Conservation (phyloP, 768 basidiomycete species). For the Paxillus ammoniavirescens region DNA sequence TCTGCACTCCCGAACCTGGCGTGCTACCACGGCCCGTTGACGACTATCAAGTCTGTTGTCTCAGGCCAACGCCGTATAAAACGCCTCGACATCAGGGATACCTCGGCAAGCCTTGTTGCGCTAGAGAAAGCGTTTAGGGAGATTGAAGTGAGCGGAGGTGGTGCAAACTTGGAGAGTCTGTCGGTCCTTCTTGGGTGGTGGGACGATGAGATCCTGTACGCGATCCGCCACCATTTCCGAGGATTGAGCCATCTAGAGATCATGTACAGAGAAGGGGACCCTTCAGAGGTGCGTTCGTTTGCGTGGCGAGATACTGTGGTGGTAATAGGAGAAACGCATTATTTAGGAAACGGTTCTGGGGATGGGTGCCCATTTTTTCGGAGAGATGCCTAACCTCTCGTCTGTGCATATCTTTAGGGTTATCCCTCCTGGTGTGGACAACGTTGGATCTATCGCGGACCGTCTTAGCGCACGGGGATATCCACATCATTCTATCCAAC, state of each 20-base stretch:
- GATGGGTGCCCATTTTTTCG: constrained; percentile 44
- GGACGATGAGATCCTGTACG: constrained; percentile 47
- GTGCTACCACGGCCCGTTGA: constrained; percentile 25
- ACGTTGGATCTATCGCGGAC: constrained; percentile 3
- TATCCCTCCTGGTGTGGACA: constrained; percentile 13
- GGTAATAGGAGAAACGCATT: background rate
- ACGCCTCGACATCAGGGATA: constrained; percentile 26
- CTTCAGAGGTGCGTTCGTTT: constrained; percentile 38
- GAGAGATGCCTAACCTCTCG: constrained; percentile 34
- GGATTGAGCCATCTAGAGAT: constrained; percentile 39
- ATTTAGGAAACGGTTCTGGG: constrained; percentile 38
- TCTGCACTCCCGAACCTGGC: constrained; percentile 18
- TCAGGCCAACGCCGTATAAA: constrained; percentile 15
- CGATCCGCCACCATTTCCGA: constrained; percentile 37
- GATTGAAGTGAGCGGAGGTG: constrained; percentile 15
- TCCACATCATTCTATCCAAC: constrained; percentile 11
- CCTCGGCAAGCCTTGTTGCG: constrained; percentile 16
- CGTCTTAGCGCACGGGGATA: constrained; percentile 5
- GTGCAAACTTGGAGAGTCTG: constrained; percentile 27
- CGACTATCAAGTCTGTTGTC: constrained; percentile 25
- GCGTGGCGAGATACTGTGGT: no score
- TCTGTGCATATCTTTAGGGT: constrained; percentile 39
- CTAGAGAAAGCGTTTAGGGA: constrained; percentile 28
- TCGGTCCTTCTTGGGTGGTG: constrained; percentile 40
- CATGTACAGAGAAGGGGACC: constrained; percentile 36